phyloP scores from a whole-genome alignment of 768 basidiomycete genomes.

The Boletus rufocinnamomeus region DNA sequence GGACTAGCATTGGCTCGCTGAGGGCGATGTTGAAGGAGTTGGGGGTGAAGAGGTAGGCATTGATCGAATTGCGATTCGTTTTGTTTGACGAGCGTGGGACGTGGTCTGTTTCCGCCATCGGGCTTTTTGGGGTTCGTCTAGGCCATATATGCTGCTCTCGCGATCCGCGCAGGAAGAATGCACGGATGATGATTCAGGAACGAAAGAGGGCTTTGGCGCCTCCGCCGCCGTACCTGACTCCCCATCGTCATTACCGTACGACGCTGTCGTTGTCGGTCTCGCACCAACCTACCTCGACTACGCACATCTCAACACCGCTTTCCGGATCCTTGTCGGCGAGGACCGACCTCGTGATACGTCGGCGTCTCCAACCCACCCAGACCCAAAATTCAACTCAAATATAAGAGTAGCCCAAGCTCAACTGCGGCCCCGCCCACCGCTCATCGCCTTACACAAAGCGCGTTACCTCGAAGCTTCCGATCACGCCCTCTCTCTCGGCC shows the following conservation, averaged over 20 bases:
- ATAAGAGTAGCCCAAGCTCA: too few species aligned
- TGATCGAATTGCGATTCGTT: background rate
- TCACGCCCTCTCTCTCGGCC: constrained; percentile 59
- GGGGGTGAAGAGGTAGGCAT: constrained; percentile 42
- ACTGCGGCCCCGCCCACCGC: constrained; percentile 22
- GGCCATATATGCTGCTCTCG: constrained; percentile 61
- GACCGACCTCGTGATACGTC: constrained; percentile 9
- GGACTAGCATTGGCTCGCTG: constrained; percentile 67
- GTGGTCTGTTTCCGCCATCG: background rate
- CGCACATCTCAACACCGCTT: constrained; percentile 59
- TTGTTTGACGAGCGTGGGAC: background rate
- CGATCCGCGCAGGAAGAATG: constrained; percentile 49
- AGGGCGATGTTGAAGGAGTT: constrained; percentile 43
- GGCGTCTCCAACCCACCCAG: background rate
- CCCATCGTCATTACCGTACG: constrained; percentile 33
- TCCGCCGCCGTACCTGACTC: background rate
- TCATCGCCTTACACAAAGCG: constrained; percentile 64
- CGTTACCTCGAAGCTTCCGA: constrained; percentile 51
- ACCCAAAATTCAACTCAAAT: too few species aligned
- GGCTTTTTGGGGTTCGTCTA: background rate
- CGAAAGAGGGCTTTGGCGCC: background rate
- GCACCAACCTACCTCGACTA: constrained; percentile 56
- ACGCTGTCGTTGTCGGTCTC: constrained; percentile 67
- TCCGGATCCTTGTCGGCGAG: constrained; percentile 59
- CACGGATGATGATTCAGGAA: constrained; percentile 2